Percentiles rank a stretch among this genome's conserved stretches.
Evolutionary conservation across 2,329 filamentous ascomycete genomes (phyloP).

Genomic region (Apiospora phragmitis): DNA sequence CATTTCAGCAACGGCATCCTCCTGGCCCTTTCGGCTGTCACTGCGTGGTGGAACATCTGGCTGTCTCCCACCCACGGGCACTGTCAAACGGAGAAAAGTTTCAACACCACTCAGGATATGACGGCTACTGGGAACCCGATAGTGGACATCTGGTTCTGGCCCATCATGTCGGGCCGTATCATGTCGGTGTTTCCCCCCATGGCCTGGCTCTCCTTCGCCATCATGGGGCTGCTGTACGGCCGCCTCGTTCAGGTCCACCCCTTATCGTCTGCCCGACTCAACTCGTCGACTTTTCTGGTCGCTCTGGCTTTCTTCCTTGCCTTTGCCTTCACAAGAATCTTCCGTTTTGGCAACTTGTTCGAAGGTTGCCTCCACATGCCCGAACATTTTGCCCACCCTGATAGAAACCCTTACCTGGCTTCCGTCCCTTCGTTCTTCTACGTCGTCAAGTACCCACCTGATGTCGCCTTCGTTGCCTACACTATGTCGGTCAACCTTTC

Average conservation of each 20-base stretch:
- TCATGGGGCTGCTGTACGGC: conserved; percentile 45
- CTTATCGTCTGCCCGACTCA: conserved; percentile 19
- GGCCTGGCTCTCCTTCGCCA: conserved; percentile 47
- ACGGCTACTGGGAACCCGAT: conserved; percentile 18
- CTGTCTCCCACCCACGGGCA: conserved; percentile 40
- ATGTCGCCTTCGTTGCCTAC: conserved; percentile 45
- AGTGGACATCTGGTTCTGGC: conserved; percentile 43
- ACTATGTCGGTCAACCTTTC: conserved; percentile 40
- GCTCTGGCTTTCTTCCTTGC: conserved; percentile 34
- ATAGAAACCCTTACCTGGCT: conserved; percentile 41
- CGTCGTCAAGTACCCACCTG: conserved; percentile 47
- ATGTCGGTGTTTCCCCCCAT: conserved; percentile 44
- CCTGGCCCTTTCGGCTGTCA: conserved; percentile 32
- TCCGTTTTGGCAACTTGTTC: conserved; percentile 45
- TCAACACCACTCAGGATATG: background rate
- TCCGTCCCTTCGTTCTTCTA: conserved; percentile 46
- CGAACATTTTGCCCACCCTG: conserved; percentile 33
- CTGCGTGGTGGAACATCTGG: conserved; percentile 50
- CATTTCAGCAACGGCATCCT: conserved; percentile 41
- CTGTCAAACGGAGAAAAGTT: conserved; percentile 28
- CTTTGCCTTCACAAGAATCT: conserved; percentile 43
- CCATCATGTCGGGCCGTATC: conserved; percentile 28
- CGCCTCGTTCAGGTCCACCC: conserved; percentile 35
- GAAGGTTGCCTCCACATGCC: conserved; percentile 42
- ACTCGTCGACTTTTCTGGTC: conserved; percentile 29